Base-by-base conservation (phyloP, 176 grass and related monocot species). In the Ampelocalamus luodianensis region DNA sequence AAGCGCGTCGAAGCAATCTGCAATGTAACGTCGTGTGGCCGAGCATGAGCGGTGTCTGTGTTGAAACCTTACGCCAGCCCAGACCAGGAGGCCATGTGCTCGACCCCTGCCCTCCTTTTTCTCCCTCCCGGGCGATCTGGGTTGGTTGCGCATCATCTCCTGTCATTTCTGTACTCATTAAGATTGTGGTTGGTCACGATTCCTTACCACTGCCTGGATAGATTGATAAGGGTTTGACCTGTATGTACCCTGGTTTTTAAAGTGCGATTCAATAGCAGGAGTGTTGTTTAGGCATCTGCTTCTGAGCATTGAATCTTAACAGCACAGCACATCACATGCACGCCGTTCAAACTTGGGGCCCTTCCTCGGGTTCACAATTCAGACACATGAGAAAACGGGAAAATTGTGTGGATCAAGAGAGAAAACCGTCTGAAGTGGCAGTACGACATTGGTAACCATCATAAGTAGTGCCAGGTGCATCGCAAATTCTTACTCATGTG, bases 71-170 rank as follows among this genome's bases (percentile, higher is more conserved):
- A 20, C 22, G 23, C 60, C 23, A 2, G 36, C 62, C 26, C 48
- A 5, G 14, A 13, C 48, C 62, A 34, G 56, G 60, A 54, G 36
- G 51, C 83, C 85, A 87, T 87, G 78, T 87, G 78, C 85, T 27
- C 7, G 39, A 13, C 3, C 2, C 1, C n/a, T n/a, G n/a, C n/a
- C 10, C 11, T 10, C 5, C 8, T 10, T 2, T 18, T 71, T 39
- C 2, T 53, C 4, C 29, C 5, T 18, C 10, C 11, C 20, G 61
- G 46, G 20, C 18, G 13, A 10, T 3, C 50, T 23, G 27, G 50
- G 61, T n/a, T 45, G 32, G 76, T 86, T 32, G 56, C 44, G 36
- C 83, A 51, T 59, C 37, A 59, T 32, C 17, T 59, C 38, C 32
- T 86, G 85, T 67, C 78, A 29, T 67, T 37, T 68, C 39, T 80